Base-by-base conservation (phyloP, 179 eudicot species). In the Beta lomatogona region DNA sequence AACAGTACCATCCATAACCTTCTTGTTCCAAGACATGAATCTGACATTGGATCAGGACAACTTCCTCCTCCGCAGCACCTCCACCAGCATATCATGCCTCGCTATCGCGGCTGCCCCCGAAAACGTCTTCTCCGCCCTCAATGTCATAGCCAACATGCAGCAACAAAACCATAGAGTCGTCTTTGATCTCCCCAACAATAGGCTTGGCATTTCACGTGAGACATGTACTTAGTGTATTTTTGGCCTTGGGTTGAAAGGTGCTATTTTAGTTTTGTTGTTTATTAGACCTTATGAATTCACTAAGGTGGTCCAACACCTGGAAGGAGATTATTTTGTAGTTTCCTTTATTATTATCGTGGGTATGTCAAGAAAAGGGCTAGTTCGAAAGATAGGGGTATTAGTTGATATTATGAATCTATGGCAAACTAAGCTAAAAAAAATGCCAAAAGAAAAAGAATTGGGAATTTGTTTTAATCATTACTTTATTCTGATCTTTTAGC, bases 121-220 rank as follows among this genome's bases (percentile, higher is more conserved):
- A 12, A 81, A 79, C 52, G 84, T 87, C 22, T 85, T 84, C 80
- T 91, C 94, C 0, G 93, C 88, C 13, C 92, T 94, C 4, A 94
- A 94, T 52, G 92, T 94, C 63, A 87, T 94, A 21, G 96, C 97
- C 71, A 91, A 82, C 77, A 83, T 93, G 94, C 98, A 94, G 77
- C 98, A 94, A 8, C 94, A 91, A 78, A 90, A 91, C 80, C 91
- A 86, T 41, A 82, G 92, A 77, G 77, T 91, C 11, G 61, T 86
- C 68, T 88, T 88, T 75, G 94, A 91, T 57, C 63, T 90, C 19
- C 89, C 90, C 18, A 91, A 88, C 61, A 86, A 89, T 50, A 88
- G 87, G 88, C 65, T 91, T 57, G 94, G 91, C 6, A 87, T 91
- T 57, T 81, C 92, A 12, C 89, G 89, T 58, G 91, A 91, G 70